Evolutionary conservation across 768 basidiomycete species (phyloP), one percentile per base, ranked within the genome.

Genomic region (Russula sp.): DNA sequence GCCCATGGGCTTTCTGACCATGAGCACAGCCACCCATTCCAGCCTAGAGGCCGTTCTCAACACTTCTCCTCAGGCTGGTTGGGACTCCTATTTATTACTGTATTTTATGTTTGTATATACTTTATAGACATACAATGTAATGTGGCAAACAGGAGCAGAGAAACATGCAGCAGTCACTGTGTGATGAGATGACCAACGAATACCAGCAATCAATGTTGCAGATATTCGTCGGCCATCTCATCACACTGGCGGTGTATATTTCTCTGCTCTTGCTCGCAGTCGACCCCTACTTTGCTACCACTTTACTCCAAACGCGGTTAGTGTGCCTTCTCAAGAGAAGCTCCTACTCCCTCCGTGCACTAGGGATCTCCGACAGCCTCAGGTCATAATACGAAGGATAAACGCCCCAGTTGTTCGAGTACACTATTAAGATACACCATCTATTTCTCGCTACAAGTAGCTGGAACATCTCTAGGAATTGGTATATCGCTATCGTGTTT

Each of bases 251-350:
- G 13, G 16, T 28, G 26, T 34, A 30, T n/a, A 20, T 30, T 55
- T 62, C 8, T 62, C 24, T 46, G 42, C 18, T 54, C 52, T 32
- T 61, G 50, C 18, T 54, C 6, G 10, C 18, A 20, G 49, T 51
- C 22, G 36, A 34, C 13, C 14, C 44, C n/a, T 22, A 34, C 28
- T 20, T 53, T 40, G 24, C 16, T 9, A 32, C n/a, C 14, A 16
- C n/a, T 10, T 46, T 11, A 11, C 26, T 18, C 5, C 13, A 1
- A 36, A 49, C 46, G n/a, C 5, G 10, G 20, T 28, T 7, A n/a
- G 26, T 26, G 7, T 26, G 6, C 18, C 9, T 20, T 20, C 16
- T 51, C 14, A 24, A 13, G 22, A 40, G 20, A 36, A 7, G 7
- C 11, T 1, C 2, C 56, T 6, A 30, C 42, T 16, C 2, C 16